These are phyloP conservation scores for Sporormia fimetaria DNA, from an alignment of 495 filamentous ascomycete species.

Conservation along the genomic window DNA sequence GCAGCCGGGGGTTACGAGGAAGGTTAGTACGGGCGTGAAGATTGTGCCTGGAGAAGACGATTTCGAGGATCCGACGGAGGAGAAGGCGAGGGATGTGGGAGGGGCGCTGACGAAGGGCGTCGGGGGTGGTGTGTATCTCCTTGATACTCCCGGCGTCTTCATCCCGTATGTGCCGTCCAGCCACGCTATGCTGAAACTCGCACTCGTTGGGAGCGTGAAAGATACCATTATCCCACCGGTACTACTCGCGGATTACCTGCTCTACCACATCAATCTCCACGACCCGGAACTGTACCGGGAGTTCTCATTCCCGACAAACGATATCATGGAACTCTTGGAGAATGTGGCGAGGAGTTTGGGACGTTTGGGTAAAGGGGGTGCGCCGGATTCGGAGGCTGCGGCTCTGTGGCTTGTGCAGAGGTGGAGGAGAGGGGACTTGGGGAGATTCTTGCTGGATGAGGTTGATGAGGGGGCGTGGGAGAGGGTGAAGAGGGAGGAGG, in stretches of 20 bases:
- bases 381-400: constrained; percentile 57
- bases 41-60: constrained; percentile 49
- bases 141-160: constrained; percentile 80
- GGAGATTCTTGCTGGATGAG: constrained; percentile 70
- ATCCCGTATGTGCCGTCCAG: constrained; percentile 76
- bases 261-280: constrained; percentile 66
- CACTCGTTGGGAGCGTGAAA: constrained; percentile 82
- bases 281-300: constrained; percentile 48
- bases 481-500: constrained; percentile 29
- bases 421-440: constrained; percentile 68
- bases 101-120: constrained; percentile 25
- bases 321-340: constrained; percentile 56
- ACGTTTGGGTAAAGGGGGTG: constrained; percentile 61
- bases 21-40: constrained; percentile 71
- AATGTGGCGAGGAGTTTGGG: constrained; percentile 61
- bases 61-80: constrained; percentile 23
- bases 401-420: constrained; percentile 76
- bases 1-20: constrained; percentile 81
- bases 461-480: constrained; percentile 47
- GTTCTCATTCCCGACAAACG: constrained; percentile 69
- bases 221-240: constrained; percentile 67
- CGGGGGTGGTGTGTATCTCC: constrained; percentile 47
- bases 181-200: constrained; percentile 84
- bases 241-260: constrained; percentile 75
- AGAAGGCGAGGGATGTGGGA: neutral